phyloP scores from a whole-genome alignment of 2,329 filamentous ascomycete species.

The Talaromyces sp. region DNA sequence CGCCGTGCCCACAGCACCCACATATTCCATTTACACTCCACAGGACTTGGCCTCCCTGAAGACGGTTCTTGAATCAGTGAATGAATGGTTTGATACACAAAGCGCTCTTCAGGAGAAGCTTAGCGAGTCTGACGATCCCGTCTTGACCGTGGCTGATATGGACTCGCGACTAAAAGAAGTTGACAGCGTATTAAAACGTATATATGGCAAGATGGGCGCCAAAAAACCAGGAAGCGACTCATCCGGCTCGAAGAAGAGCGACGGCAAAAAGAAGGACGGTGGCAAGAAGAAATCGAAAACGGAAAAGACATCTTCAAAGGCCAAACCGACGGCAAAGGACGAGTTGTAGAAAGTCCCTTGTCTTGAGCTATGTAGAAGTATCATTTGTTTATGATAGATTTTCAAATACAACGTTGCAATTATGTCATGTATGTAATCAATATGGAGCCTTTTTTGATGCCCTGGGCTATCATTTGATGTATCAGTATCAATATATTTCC shows the following conservation, averaged over 20 bases:
- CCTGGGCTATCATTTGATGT: neutral
- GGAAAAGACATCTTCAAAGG: constrained; percentile 10
- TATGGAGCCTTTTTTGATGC: neutral
- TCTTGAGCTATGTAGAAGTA: neutral
- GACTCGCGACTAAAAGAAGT: constrained; percentile 64
- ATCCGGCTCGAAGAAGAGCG: constrained; percentile 30
- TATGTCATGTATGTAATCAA: neutral
- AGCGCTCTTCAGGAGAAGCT: constrained; percentile 67
- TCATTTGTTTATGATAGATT: constrained; percentile 9
- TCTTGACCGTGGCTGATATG: constrained; percentile 67
- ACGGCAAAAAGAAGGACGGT: constrained; percentile 28
- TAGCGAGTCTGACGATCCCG: constrained; percentile 64
- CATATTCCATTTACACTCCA: constrained; percentile 63
- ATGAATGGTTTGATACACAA: constrained; percentile 70
- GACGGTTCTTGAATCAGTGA: constrained; percentile 56
- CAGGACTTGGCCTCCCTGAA: constrained; percentile 66
- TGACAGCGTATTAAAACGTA: constrained; percentile 43
- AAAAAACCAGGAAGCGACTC: constrained; percentile 54
- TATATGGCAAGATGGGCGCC: constrained; percentile 48
- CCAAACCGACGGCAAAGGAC: constrained; percentile 8
- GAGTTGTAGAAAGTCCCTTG: constrained; percentile 5
- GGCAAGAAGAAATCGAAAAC: constrained; percentile 10
- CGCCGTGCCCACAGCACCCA: constrained; percentile 38
- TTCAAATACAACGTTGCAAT: neutral
- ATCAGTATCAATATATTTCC: neutral